Base-by-base conservation (phyloP, 2,329 filamentous ascomycete species). In the Neonectria coccinea region DNA sequence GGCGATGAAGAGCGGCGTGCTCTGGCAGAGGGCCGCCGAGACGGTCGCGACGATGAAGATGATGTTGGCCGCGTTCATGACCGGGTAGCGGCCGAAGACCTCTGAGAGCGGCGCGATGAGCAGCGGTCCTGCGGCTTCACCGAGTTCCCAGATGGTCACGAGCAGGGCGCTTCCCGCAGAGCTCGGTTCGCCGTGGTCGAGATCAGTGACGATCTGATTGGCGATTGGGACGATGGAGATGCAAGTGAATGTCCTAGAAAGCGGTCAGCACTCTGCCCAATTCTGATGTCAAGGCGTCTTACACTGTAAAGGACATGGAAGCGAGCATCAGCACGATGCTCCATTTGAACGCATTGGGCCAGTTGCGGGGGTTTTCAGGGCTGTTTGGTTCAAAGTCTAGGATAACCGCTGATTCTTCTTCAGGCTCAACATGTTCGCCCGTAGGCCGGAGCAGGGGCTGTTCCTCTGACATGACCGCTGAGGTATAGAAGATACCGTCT, bases 81-180 rank as follows among this genome's bases (percentile, higher is more conserved):
- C 82, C 5, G 81, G 80, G 61, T 84, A 82, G 1, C 88, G 84
- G 39, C 88, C 88, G 67, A 84, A 84, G 11, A 87, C 77, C 75
- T 92, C 90, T 7, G 85, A 88, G 5, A 91, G 75, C 0, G 90
- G 89, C 10, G 88, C 89, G 70, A 89, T 86, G 33, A 90, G 76
- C 1, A 86, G 76, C 1, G 88, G 88, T 0, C 88, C 88, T 7
- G 87, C 84, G 2, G 86, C 86, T 68, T 89, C 88, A 65, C 90
- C 90, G 0, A 92, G 83, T 64, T 93, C 86, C 83, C 90, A 91
- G 64, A 92, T 88, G 0, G 89, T 91, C 9, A 93, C 88, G 58
- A 92, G 87, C 48, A 94, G 80, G 42, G 86, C 84, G 69, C 80
- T 82, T 16, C 84, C 79, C 0, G 83, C 82, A 61, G 83, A 83